Evolutionary conservation across 345 rosid species (phyloP).

Genomic region (Sapria himalayana): DNA sequence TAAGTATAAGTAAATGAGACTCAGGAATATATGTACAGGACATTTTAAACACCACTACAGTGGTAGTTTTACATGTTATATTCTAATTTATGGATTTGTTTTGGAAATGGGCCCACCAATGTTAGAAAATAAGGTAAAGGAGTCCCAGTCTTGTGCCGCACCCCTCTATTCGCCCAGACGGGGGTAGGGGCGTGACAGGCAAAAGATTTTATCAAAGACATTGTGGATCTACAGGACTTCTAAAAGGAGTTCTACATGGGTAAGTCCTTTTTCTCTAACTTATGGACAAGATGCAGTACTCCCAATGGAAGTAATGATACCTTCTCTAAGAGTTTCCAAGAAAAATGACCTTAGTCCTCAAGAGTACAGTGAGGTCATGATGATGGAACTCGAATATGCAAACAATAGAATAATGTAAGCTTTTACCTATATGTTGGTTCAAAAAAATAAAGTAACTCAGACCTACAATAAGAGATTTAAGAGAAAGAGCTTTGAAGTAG

Average conservation of each 20-base stretch:
- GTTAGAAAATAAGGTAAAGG: too few relatives aligned
- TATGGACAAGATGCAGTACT: constrained; percentile 1
- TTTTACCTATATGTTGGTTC: neutral
- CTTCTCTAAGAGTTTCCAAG: too few relatives aligned
- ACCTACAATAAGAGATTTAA: neutral
- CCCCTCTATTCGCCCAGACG: too few relatives aligned
- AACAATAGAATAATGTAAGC: neutral
- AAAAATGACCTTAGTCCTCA: neutral
- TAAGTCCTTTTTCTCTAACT: neutral
- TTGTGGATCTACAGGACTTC: neutral
- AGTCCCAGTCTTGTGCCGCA: too few relatives aligned
- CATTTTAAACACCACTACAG: too few relatives aligned
- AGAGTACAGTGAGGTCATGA: neutral
- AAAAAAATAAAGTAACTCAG: too few relatives aligned
- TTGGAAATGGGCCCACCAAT: too few relatives aligned
- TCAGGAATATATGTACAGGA: too few relatives aligned
- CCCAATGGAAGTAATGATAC: neutral
- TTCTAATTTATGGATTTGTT: too few relatives aligned
- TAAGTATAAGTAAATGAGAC: too few relatives aligned
- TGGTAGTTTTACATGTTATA: too few relatives aligned
- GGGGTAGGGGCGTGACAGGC: too few relatives aligned
- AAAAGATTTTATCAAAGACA: neutral
- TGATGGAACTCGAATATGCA: neutral
- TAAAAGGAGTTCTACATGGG: neutral
- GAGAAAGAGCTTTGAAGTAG: neutral